Evolutionary conservation across 768 basidiomycete species (phyloP).

Genomic region (Boletus subparvulus): DNA sequence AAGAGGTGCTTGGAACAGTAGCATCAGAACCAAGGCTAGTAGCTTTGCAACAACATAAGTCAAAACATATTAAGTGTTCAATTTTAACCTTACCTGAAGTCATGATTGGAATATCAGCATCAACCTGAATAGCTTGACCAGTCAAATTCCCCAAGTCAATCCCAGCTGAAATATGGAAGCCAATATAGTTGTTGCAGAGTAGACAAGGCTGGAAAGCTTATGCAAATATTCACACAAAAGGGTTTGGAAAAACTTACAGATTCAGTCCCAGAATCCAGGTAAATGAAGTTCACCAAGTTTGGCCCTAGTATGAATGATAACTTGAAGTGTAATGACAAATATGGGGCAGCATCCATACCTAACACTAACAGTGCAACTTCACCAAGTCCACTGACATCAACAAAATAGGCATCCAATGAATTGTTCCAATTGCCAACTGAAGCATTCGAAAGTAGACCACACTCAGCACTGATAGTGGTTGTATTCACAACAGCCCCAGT

Average conservation of each 20-base stretch:
- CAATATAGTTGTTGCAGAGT: not conserved
- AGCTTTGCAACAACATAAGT: not conserved
- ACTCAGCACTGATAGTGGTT: conserved; percentile 15
- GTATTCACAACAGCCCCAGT: conserved; percentile 15
- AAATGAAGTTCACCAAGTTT: not conserved
- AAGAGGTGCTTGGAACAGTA: not conserved
- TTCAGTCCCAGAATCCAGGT: too few species aligned
- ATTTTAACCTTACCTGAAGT: not conserved
- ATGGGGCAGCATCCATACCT: not conserved
- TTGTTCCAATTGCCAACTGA: not conserved
- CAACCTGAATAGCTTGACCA: not conserved
- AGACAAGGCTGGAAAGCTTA: not conserved
- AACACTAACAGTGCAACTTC: not conserved
- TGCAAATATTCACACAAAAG: not conserved
- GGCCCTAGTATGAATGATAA: not conserved
- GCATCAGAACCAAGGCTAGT: rapidly evolving
- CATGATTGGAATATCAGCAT: not conserved
- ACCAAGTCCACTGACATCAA: conserved; percentile 6
- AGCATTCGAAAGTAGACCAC: conserved; percentile 13
- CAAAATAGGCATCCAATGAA: not conserved
- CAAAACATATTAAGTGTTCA: not conserved
- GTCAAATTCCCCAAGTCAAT: conserved; percentile 3
- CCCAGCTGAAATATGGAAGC: not conserved
- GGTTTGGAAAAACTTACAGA: not conserved
- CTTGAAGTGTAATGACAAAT: too few species aligned